These are phyloP conservation scores for Fusarium sp. DNA, from an alignment of 2,329 filamentous ascomycete genomes.

Conservation along the genomic window DNA sequence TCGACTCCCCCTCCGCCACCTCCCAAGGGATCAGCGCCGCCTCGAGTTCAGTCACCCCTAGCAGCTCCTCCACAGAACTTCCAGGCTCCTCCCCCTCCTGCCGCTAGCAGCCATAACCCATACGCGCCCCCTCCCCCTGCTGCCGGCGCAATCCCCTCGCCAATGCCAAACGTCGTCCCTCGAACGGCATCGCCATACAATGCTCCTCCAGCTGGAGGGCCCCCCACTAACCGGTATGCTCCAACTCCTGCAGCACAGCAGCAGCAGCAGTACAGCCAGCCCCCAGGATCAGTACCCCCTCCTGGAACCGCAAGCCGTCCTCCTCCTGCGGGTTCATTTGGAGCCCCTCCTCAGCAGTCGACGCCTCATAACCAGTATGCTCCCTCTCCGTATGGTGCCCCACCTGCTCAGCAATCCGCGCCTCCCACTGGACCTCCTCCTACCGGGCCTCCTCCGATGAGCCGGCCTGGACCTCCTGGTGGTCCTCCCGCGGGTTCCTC, in stretches of 20 bases:
- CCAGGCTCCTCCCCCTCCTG: constrained; percentile 59
- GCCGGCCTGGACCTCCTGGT: constrained; percentile 49
- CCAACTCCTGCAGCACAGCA: constrained; percentile 71
- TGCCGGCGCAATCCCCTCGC: constrained; percentile 73
- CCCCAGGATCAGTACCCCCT: constrained; percentile 55
- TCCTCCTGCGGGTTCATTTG: constrained; percentile 59
- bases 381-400: constrained; percentile 63
- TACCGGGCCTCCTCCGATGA: constrained; percentile 51
- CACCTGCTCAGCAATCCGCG: constrained; percentile 53
- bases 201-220: constrained; percentile 76
- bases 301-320: constrained; percentile 59
- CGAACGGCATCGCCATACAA: constrained; percentile 90
- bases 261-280: constrained; percentile 59
- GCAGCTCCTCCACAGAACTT: constrained; percentile 65
- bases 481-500: constrained; percentile 48
- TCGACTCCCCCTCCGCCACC: constrained; percentile 83
- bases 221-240: constrained; percentile 82
- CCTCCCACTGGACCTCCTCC: constrained; percentile 57
- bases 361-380: constrained; percentile 69
- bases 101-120: constrained; percentile 72
- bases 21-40: constrained; percentile 80
- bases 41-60: constrained; percentile 79
- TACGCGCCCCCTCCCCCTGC: constrained; percentile 66
- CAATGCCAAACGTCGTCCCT: constrained; percentile 70
- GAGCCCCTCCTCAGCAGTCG: constrained; percentile 61